Base-by-base conservation (phyloP, 805 yeast genomes). In the Starmera quercuum region DNA sequence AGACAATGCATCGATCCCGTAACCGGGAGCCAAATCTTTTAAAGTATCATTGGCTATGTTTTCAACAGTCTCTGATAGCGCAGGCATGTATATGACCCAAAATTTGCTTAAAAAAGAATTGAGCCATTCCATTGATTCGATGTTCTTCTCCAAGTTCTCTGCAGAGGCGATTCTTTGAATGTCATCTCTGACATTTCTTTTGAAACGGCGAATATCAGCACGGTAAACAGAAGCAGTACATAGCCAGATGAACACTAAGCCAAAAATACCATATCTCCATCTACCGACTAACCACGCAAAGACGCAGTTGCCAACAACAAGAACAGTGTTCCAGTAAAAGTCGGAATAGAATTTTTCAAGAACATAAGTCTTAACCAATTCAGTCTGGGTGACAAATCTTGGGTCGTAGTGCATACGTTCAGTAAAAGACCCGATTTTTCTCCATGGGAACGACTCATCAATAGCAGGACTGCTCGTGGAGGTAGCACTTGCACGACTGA, bases 21-120 rank as follows among this genome's bases (percentile, higher is more conserved):
- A 78, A 19, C 94, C 94, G 11, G 94, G 90, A 5, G 82, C 85
- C 40, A 76, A 74, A 49, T 75, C 87, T 30, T 75, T 73, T 51
- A 83, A 59, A 13, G 71, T 64, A 17, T 74, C 78, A 47, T 81
- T 82, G n/a, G 85, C 82, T 47, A 71, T 73, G 31, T 69, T 71
- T 55, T 75, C 67, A 17, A 83, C 94, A 58, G 75, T 77, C 44
- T 81, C 85, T 6, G 87, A 78, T 32, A 83, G 63, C 1, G 83
- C 86, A 21, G 92, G 90, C 95, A 83, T 83, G 49, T 83, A 83
- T 40, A 83, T 81, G 37, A 82, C 83, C 95, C 95, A 83, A 51
- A 83, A 82, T 58, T 83, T 83, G 29, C 78, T 78, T 53, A 83
- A 58, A 49, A 83, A 83, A 17, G 78, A 71, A 49, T 83, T 83